These are phyloP conservation scores for Pseudocercospora fijiensis DNA, from an alignment of 2,329 filamentous ascomycete species.

Conservation along the genomic window DNA sequence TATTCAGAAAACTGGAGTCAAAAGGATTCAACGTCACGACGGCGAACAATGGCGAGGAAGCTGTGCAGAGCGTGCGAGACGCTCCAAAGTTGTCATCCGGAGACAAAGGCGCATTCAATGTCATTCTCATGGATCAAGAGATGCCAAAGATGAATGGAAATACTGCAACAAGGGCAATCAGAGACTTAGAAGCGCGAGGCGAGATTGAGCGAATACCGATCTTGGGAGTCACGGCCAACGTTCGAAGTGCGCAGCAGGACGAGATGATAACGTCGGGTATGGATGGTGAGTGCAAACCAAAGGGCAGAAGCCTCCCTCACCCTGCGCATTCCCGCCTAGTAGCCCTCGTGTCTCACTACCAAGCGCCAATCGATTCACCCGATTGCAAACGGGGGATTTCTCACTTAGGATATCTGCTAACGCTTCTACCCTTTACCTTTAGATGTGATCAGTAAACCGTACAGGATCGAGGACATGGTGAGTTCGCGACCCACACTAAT, in stretches of 20 bases:
- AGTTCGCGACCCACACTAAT: constrained; percentile 15
- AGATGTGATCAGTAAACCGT: constrained; percentile 37
- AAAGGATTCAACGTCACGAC: constrained; percentile 34
- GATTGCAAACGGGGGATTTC: no score
- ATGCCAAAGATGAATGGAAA: constrained; percentile 40
- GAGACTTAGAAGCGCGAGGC: constrained; percentile 28
- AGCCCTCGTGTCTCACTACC: no score
- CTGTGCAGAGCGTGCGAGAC: constrained; percentile 31
- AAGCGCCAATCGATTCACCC: no score
- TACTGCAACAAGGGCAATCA: constrained; percentile 31
- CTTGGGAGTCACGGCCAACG: constrained; percentile 39
- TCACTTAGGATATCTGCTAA: no score
- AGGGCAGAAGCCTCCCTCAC: no score
- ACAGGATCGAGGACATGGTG: constrained; percentile 38
- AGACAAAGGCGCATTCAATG: constrained; percentile 30
- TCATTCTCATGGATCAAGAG: constrained; percentile 39
- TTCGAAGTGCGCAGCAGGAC: constrained; percentile 36
- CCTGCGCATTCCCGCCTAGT: no score
- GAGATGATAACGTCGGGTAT: constrained; percentile 37
- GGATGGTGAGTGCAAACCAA: no score
- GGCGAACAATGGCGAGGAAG: constrained; percentile 38
- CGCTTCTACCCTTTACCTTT: no score
- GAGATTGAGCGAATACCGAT: constrained; percentile 31
- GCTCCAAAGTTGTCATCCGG: constrained; percentile 20
- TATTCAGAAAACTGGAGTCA: constrained; percentile 31